A percentile compares a stretch with the other conserved stretches of the same genome.
Conservation (phyloP, 805 yeast species). For the Peterozyma toletana region DNA sequence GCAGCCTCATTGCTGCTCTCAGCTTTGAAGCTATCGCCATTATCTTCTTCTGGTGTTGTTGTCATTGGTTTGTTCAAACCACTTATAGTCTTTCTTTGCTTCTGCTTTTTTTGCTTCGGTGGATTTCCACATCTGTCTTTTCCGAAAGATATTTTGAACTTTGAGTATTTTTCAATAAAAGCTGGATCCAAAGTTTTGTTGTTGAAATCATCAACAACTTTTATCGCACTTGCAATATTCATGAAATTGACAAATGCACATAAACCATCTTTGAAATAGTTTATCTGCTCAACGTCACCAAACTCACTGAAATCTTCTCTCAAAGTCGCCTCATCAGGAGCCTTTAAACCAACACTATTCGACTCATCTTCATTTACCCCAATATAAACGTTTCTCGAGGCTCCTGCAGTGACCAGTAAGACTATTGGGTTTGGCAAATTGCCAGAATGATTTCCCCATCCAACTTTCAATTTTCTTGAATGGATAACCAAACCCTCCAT, state of each 20-base stretch:
- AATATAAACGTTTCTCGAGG: conserved; percentile 70
- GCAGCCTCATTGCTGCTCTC: conserved; percentile 1
- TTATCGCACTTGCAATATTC: conserved; percentile 57
- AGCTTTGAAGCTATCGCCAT: conserved; percentile 8
- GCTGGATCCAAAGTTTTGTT: conserved; percentile 29
- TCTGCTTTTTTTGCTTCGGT: conserved; percentile 40
- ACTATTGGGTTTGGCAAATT: conserved; percentile 48
- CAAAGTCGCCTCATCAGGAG: conserved; percentile 43
- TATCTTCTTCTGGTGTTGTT: neutral
- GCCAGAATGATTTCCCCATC: conserved; percentile 71
- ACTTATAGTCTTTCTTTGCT: conserved; percentile 8
- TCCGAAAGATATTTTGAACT: conserved; percentile 60
- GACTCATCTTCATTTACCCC: conserved; percentile 41
- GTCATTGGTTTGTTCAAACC: neutral
- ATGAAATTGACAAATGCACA: conserved; percentile 73
- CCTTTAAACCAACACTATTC: conserved; percentile 14
- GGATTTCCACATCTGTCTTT: conserved; percentile 79
- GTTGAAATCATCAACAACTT: conserved; percentile 51
- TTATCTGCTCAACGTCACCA: conserved; percentile 74
- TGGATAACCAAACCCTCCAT: conserved; percentile 55
- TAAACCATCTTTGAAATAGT: conserved; percentile 58
- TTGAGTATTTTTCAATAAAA: conserved; percentile 38
- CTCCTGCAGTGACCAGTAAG: conserved; percentile 64
- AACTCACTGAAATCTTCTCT: conserved; percentile 54
- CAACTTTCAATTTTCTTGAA: conserved; percentile 54